Base-by-base conservation (phyloP, 257 asterid genomes). In the Scutellaria minor region DNA sequence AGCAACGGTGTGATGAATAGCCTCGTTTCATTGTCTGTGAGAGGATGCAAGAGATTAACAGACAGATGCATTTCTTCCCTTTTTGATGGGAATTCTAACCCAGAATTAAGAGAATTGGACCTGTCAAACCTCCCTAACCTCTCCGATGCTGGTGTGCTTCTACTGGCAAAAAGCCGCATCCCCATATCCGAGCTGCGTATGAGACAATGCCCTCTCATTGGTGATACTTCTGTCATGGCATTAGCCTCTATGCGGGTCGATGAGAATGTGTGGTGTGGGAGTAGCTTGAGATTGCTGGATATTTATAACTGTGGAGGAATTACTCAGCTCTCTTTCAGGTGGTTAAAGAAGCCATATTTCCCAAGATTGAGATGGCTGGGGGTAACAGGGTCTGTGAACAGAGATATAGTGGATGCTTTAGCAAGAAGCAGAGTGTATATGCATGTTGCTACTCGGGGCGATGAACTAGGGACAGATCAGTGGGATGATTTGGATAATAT, bases 321-420 rank as follows among this genome's bases (percentile, higher is more conserved):
- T 31, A 88, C 95, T 50, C 93, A 88, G 58, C 86, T 88, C 11
- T 68, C 96, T 11, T 95, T 88, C 44, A 80, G 80, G 58, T 95
- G 99, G 99, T 64, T 95, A 41, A 95, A 85, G 80, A 95, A 81
- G 77, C 98, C 98, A 48, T 95, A 95, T 77, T 95, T 95, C 62
- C 99, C 98, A 0, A 90, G 94, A 77, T 52, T 91, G 85, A 88
- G 97, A 75, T 94, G 96, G 97, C 57, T 94, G 82, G 97, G 99
- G 14, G 89, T 94, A 40, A 77, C 87, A 2, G 89, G 90, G 7
- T 77, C 83, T 12, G 66, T 82, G 80, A 89, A 86, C 80, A 81
- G 90, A 68, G 94, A 89, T 70, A 51, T 76, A 20, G 78, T 88
- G 60, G 96, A 89, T 66, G 78, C 78, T 56, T 77, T 94, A 54